Evolutionary conservation across 176 grass and related monocot genomes (phyloP).

Genomic region (Triticum monococcum): DNA sequence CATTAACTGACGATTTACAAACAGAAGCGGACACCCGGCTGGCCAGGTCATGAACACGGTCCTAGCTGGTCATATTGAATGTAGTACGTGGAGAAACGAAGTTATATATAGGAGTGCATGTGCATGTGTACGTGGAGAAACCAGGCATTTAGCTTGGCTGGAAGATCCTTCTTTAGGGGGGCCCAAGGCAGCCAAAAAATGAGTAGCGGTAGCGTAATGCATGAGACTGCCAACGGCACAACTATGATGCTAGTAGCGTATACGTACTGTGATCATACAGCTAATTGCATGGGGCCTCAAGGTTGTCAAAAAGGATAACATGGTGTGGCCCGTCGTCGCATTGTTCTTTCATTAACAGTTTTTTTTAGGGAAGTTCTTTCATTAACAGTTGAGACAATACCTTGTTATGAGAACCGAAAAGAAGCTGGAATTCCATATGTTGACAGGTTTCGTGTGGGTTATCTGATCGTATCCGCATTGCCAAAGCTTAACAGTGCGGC

Average conservation of each 20-base stretch:
- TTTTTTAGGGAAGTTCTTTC: too few species aligned
- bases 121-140: not conserved
- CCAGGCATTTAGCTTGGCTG: too few species aligned
- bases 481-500: not conserved
- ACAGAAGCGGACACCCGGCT: not conserved
- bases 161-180: not conserved
- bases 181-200: not conserved
- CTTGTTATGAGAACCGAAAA: too few species aligned
- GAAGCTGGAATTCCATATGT: too few species aligned
- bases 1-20: not conserved
- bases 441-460: not conserved
- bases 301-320: constrained; percentile 5
- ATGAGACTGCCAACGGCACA: constrained; percentile 11
- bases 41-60: not conserved
- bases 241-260: not conserved
- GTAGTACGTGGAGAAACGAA: not conserved
- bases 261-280: not conserved
- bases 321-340: not conserved
- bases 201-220: not conserved
- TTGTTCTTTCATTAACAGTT: too few species aligned
- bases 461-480: not conserved
- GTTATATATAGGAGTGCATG: not conserved
- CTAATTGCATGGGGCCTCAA: constrained; percentile 1
- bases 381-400: too few species aligned
- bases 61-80: constrained; percentile 2